phyloP scores from a whole-genome alignment of 768 basidiomycete species.

The Serendipita vermifera region DNA sequence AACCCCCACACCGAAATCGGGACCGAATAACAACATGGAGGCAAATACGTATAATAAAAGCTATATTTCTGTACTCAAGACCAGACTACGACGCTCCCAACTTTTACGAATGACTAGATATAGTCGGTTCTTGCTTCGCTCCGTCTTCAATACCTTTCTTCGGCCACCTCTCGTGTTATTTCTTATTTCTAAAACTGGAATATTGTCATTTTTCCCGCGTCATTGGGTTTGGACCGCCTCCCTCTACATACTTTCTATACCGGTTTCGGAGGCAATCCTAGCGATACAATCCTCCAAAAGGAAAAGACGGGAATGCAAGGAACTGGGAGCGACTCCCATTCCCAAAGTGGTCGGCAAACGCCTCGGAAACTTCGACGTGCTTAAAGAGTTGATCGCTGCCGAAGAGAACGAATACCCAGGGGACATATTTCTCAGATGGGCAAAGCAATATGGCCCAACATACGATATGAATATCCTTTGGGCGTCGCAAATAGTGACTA shows the following conservation, averaged over 20 bases:
- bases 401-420: conserved; percentile 48
- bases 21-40: too few species aligned
- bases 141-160: conserved; percentile 9
- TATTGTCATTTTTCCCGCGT: not conserved
- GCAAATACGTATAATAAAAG: too few species aligned
- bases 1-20: too few species aligned
- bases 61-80: too few species aligned
- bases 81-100: not conserved
- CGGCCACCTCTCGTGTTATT: conserved; percentile 7
- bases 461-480: conserved; percentile 57
- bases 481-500: conserved; percentile 42
- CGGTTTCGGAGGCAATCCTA: conserved; percentile 2
- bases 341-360: conserved; percentile 53
- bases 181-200: not conserved
- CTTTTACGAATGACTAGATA: not conserved
- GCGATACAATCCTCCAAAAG: not conserved
- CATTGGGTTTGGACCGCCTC: not conserved
- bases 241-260: conserved; percentile 8
- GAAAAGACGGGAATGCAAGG: not conserved
- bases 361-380: conserved; percentile 67
- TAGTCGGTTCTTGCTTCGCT: conserved; percentile 9
- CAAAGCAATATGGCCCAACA: conserved; percentile 57
- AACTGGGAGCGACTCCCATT: conserved; percentile 31
- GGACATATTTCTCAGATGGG: conserved; percentile 50
- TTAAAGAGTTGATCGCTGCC: conserved; percentile 41